Conservation (phyloP, 257 asterid species). For the Petrea volubilis region DNA sequence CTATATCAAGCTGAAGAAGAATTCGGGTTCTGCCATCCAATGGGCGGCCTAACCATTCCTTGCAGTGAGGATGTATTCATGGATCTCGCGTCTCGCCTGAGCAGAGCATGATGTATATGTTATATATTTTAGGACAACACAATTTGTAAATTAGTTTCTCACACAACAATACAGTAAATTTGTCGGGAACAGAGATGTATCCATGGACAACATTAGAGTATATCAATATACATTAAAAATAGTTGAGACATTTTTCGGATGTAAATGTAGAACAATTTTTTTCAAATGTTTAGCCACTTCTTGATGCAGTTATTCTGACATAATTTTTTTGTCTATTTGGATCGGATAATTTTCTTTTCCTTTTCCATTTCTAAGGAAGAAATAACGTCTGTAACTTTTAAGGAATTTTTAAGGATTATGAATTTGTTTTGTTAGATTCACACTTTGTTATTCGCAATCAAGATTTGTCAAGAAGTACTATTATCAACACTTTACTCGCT, state of each 20-base stretch:
- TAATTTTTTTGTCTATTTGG: too few relatives aligned
- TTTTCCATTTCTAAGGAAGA: too few relatives aligned
- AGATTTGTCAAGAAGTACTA: too few relatives aligned
- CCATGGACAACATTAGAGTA: not conserved
- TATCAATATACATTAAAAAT: not conserved
- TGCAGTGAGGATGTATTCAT: conserved; percentile 30
- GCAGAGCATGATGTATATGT: not conserved
- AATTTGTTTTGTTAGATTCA: too few relatives aligned
- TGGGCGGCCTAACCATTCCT: conserved; percentile 41
- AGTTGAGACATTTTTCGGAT: not conserved
- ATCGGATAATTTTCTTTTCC: too few relatives aligned
- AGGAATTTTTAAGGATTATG: too few relatives aligned
- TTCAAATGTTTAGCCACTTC: not conserved
- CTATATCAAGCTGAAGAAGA: conserved; percentile 30
- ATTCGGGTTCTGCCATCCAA: conserved; percentile 36
- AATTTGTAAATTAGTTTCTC: conserved; percentile 1
- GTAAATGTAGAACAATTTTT: not conserved
- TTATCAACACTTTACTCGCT: conserved; percentile 39
- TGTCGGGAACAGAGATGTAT: not conserved
- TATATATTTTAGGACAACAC: not conserved
- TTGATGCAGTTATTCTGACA: not conserved
- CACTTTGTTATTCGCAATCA: too few relatives aligned
- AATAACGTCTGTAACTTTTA: too few relatives aligned
- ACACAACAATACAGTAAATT: too few relatives aligned
- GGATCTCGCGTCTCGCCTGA: conserved; percentile 23